Percentiles rank a stretch among this genome's conserved stretches.
These are phyloP conservation scores for Nothomitra cinnamomea DNA, from an alignment of 2,329 filamentous ascomycete species.

Conservation along the genomic window DNA sequence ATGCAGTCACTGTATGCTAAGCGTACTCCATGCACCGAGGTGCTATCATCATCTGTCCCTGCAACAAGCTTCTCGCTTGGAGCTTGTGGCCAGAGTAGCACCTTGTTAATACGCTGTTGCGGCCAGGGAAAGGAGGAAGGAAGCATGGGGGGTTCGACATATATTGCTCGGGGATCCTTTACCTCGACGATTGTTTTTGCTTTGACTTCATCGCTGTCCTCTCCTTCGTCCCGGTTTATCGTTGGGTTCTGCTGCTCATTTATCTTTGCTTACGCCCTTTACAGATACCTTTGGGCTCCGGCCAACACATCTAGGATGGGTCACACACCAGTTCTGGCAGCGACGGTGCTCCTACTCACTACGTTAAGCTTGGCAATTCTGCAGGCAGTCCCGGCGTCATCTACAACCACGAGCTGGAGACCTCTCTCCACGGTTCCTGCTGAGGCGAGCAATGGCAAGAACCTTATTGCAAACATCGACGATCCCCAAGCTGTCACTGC, in stretches of 20 bases:
- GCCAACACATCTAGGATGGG: neutral
- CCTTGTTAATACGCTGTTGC: too few relatives aligned
- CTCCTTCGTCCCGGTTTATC: too few relatives aligned
- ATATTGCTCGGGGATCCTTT: too few relatives aligned
- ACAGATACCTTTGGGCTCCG: neutral
- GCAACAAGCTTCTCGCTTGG: too few relatives aligned
- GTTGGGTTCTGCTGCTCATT: neutral
- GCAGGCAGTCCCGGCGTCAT: neutral
- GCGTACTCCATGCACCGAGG: too few relatives aligned
- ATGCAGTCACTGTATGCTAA: too few relatives aligned
- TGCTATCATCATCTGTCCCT: too few relatives aligned
- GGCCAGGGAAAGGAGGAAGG: too few relatives aligned
- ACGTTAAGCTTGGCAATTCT: neutral
- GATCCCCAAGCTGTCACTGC: conserved; percentile 47
- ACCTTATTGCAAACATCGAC: conserved; percentile 42
- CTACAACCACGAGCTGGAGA: neutral
- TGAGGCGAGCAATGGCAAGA: conserved; percentile 27
- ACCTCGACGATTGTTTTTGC: neutral
- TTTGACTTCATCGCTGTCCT: neutral
- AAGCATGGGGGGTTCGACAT: too few relatives aligned
- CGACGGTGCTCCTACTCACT: neutral
- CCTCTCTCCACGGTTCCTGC: conserved; percentile 29
- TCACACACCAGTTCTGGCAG: neutral
- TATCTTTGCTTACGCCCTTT: neutral
- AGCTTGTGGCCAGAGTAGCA: too few relatives aligned